Evolutionary conservation across 331 rosid genomes (phyloP), one percentile per base, ranked within the genome.

Genomic region (Malus hybrid): DNA sequence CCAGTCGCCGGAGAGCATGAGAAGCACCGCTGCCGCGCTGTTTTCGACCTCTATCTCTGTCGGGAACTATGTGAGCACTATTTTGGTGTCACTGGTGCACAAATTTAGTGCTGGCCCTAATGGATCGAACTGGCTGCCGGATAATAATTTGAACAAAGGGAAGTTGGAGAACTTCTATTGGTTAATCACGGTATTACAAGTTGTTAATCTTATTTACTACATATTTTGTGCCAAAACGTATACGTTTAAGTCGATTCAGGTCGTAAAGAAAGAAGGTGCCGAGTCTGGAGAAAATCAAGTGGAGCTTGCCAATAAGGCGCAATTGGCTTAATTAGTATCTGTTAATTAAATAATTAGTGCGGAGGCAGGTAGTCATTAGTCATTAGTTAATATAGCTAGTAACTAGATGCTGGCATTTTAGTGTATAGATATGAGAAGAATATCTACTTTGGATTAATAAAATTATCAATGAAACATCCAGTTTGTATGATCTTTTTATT

Each of bases 1-100:
- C 60, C 99, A 95, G 52, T 84, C 97, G 0, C 99, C 99, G 1
- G 99, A 90, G 79, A 95, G 99, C 73, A 92, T 95, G 99, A 82
- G 93, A 71, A 95, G 99, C 72, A 86, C 93, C 0, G 99, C 99
- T 3, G 82, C 86, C 70, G 97, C 99, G 0, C 63, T 95, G n/a
- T 95, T 90, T 72, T 95, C 96, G 97, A 81, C 90, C 0, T n/a
- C 97, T 1, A 88, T 87, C 32, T 84, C 96, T 1, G 81, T 60
- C 7, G 99, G 99, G 19, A 88, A 86, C 61, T 95, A 89, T 77
- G n/a, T 83, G 9, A 95, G 99, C 71, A 86, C 97, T 0, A 78
- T 95, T 12, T 19, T 95, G 77, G 99, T 95, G 36, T 50, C 83
- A 9, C 44, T 92, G 68, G 82, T 95, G 6, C 97, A 95, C 77